Evolutionary conservation across 2,329 filamentous ascomycete genomes (phyloP).

Genomic region (Paecilomyces variotii): DNA sequence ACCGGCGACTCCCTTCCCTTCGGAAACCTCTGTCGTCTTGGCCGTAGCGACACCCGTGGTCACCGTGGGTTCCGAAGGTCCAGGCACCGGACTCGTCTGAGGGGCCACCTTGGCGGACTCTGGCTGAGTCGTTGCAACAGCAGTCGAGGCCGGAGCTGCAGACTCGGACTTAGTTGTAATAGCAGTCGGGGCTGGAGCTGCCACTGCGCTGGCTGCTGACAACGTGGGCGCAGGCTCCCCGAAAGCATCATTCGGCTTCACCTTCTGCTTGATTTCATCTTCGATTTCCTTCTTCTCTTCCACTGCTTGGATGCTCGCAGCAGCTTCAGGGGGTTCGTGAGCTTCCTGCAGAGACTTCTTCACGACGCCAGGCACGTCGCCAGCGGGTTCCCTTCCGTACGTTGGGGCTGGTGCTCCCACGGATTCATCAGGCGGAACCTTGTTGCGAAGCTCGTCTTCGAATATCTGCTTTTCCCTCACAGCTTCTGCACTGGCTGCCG

Average conservation of each 20-base stretch:
- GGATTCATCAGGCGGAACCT: slow-evolving; percentile 26
- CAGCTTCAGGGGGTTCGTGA: slow-evolving; percentile 57
- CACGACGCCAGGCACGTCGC: slow-evolving; percentile 36
- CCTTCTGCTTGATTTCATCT: slow-evolving; percentile 59
- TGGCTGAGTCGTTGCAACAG: neutral
- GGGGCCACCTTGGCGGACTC: slow-evolving; percentile 12
- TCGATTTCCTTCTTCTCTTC: slow-evolving; percentile 63
- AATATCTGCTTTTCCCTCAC: slow-evolving; percentile 63
- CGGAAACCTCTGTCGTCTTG: slow-evolving; percentile 13
- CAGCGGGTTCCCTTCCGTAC: slow-evolving; percentile 53
- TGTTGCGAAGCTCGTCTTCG: slow-evolving; percentile 60
- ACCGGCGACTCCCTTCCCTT: neutral
- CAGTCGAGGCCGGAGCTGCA: slow-evolving; percentile 2
- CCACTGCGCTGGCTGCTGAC: slow-evolving; percentile 30
- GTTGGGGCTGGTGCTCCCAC: slow-evolving; percentile 23
- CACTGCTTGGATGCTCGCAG: slow-evolving; percentile 57
- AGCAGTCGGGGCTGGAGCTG: slow-evolving; percentile 24
- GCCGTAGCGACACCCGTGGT: slow-evolving; percentile 16
- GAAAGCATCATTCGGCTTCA: slow-evolving; percentile 14
- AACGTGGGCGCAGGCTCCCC: slow-evolving; percentile 24
- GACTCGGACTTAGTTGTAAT: slow-evolving; percentile 3
- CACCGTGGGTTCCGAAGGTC: slow-evolving; percentile 12
- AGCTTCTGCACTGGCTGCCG: slow-evolving; percentile 55
- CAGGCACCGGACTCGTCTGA: slow-evolving; percentile 7
- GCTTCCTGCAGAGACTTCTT: slow-evolving; percentile 35